These are phyloP conservation scores for Hygrocybe punicea DNA, from an alignment of 768 basidiomycete genomes.

Conservation along the genomic window DNA sequence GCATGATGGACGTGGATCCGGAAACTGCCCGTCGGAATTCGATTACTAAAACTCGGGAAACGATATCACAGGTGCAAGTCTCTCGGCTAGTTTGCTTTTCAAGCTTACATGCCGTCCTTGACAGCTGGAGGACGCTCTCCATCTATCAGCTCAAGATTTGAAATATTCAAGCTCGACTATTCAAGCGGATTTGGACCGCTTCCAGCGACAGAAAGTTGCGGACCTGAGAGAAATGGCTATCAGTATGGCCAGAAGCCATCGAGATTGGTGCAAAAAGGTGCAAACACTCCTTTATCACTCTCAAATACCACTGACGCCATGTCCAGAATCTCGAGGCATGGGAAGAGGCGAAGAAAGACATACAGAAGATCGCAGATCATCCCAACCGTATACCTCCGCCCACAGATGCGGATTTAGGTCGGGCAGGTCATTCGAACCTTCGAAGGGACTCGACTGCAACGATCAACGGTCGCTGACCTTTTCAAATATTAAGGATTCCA, in stretches of 20 bases:
- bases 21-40: constrained; percentile 90
- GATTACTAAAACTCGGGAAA: constrained; percentile 92
- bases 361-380: constrained; percentile 85
- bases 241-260: constrained; percentile 82
- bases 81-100: constrained; percentile 1
- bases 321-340: constrained; percentile 90
- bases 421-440: constrained; percentile 36
- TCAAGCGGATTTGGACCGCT: constrained; percentile 95
- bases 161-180: constrained; percentile 96
- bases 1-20: constrained; percentile 99
- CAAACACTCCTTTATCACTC: constrained; percentile 5
- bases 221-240: constrained; percentile 94
- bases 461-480: constrained; percentile 55
- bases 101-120: constrained; percentile 7
- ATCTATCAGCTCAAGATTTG: constrained; percentile 87
- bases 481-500: not conserved
- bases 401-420: constrained; percentile 31
- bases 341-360: constrained; percentile 93
- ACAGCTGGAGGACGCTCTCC: constrained; percentile 92
- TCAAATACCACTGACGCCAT: constrained; percentile 1
- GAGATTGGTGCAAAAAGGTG: constrained; percentile 97
- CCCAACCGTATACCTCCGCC: constrained; percentile 65
- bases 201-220: constrained; percentile 97
- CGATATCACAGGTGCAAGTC: constrained; percentile 79
- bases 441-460: constrained; percentile 70